Percentiles rank a stretch among this genome's conserved stretches.
phyloP scores from a whole-genome alignment of 805 yeast genomes.

The Cyberlindnera xishuangbannaensis region DNA sequence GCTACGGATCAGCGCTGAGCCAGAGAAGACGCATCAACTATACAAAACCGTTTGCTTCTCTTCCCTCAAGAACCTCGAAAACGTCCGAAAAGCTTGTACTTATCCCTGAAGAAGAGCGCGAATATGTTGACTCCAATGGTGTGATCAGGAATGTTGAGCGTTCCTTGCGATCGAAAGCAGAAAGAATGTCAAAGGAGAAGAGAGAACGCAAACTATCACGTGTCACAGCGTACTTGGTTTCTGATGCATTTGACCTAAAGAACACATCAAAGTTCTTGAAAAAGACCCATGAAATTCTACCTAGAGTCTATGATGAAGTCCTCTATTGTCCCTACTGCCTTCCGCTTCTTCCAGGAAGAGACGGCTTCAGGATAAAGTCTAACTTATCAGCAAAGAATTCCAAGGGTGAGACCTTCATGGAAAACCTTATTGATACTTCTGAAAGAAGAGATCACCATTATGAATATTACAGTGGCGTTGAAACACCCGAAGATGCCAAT shows the following conservation, averaged over 20 bases:
- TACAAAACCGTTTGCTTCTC: slow-evolving; percentile 47
- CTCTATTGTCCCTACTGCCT: slow-evolving; percentile 83
- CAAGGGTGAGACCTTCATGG: slow-evolving; percentile 49
- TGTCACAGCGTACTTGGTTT: slow-evolving; percentile 86
- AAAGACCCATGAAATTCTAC: slow-evolving; percentile 73
- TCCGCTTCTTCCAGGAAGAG: slow-evolving; percentile 80
- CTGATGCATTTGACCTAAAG: slow-evolving; percentile 71
- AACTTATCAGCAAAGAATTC: slow-evolving; percentile 39
- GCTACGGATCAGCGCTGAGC: slow-evolving; percentile 5
- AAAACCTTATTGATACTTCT: slow-evolving; percentile 67
- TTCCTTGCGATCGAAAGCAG: slow-evolving; percentile 35
- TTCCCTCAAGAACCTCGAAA: slow-evolving; percentile 76
- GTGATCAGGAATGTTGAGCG: slow-evolving; percentile 1
- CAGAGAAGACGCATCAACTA: slow-evolving; percentile 15
- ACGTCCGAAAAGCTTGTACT: slow-evolving; percentile 80
- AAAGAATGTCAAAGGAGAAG: slow-evolving; percentile 42
- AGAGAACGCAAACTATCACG: slow-evolving; percentile 60
- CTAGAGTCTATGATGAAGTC: slow-evolving; percentile 89
- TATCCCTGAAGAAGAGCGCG: slow-evolving; percentile 54
- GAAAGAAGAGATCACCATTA: slow-evolving; percentile 90
- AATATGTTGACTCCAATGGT: slow-evolving; percentile 6
- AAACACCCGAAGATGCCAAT: slow-evolving; percentile 50
- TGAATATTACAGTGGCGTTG: slow-evolving; percentile 80
- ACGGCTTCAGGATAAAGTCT: slow-evolving; percentile 70
- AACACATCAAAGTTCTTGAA: slow-evolving; percentile 59